These are phyloP conservation scores for Aegilops sharonensis DNA, from an alignment of 176 grass and related monocot genomes.

Conservation along the genomic window DNA sequence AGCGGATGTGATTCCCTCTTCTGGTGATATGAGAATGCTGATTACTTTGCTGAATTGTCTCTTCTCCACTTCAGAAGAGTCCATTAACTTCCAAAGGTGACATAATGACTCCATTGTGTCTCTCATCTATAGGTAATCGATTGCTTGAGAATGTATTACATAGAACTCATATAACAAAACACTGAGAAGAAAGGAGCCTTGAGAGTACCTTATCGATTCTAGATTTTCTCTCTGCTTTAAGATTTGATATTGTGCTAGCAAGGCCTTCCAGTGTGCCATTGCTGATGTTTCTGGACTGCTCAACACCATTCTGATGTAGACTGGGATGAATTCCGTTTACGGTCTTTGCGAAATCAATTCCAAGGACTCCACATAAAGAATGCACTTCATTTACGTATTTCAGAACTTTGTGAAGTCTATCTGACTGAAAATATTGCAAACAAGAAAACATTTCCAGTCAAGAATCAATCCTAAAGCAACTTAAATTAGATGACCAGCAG, in stretches of 20 bases:
- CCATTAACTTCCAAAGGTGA: constrained; percentile 95
- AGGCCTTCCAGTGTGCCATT: constrained; percentile 78
- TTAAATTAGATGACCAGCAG: not conserved
- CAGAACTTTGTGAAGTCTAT: constrained; percentile 84
- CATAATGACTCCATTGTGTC: constrained; percentile 76
- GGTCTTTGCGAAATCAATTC: constrained; percentile 71
- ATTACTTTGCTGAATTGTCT: constrained; percentile 62
- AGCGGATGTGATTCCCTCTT: constrained; percentile 61
- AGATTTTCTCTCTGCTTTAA: constrained; percentile 72
- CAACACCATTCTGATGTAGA: constrained; percentile 72
- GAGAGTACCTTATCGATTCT: constrained; percentile 69
- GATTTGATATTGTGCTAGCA: constrained; percentile 53
- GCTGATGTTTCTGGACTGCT: constrained; percentile 80
- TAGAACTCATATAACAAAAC: constrained; percentile 19
- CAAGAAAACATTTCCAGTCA: not conserved
- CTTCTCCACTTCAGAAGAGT: constrained; percentile 80
- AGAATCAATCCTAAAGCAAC: not conserved
- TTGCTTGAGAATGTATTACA: constrained; percentile 27
- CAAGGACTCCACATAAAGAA: constrained; percentile 79
- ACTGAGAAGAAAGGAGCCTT: constrained; percentile 16
- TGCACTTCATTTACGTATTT: constrained; percentile 89
- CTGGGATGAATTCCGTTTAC: constrained; percentile 84
- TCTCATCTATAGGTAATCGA: constrained; percentile 58
- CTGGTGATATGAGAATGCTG: constrained; percentile 57
- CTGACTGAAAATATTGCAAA: constrained; percentile 60